Conservation (phyloP, 2,329 filamentous ascomycete species). For the Ascochyta koolunga region DNA sequence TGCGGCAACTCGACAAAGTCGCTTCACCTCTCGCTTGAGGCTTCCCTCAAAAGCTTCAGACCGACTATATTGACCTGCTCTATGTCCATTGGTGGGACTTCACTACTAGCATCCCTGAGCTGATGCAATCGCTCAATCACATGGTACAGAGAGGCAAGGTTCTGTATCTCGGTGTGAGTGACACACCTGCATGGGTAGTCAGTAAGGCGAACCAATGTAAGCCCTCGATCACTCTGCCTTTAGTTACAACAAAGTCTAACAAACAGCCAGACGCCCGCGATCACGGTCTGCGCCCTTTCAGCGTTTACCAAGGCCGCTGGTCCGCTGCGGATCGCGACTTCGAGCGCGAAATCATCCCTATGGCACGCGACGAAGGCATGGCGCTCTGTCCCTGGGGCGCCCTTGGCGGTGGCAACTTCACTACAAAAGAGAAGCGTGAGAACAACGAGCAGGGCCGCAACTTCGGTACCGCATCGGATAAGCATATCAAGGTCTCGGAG, state of each 20-base stretch:
- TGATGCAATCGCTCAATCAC: constrained; percentile 48
- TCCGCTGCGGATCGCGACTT: constrained; percentile 67
- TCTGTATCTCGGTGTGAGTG: constrained; percentile 47
- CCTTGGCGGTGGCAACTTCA: constrained; percentile 57
- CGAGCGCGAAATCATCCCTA: constrained; percentile 72
- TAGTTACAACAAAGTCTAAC: not conserved
- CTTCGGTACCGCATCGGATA: constrained; percentile 51
- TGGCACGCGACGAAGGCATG: constrained; percentile 68
- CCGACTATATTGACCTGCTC: constrained; percentile 49
- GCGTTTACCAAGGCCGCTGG: constrained; percentile 72
- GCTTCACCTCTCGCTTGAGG: constrained; percentile 47
- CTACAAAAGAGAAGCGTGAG: constrained; percentile 48
- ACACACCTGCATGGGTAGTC: constrained; percentile 52
- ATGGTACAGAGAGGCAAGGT: constrained; percentile 47
- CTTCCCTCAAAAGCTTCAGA: constrained; percentile 51
- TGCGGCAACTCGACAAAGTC: constrained; percentile 50
- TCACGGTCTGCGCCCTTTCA: constrained; percentile 48
- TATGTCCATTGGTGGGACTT: constrained; percentile 53
- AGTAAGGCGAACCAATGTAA: constrained; percentile 54
- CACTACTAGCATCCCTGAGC: constrained; percentile 43
- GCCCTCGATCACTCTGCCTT: constrained; percentile 5
- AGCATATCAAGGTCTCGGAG: constrained; percentile 59
- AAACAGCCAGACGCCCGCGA: constrained; percentile 57
- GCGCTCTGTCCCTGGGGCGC: constrained; percentile 62
- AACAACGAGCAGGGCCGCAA: constrained; percentile 45